These are phyloP conservation scores for Ogataea methanolica DNA, from an alignment of 805 yeast genomes.

Conservation along the genomic window DNA sequence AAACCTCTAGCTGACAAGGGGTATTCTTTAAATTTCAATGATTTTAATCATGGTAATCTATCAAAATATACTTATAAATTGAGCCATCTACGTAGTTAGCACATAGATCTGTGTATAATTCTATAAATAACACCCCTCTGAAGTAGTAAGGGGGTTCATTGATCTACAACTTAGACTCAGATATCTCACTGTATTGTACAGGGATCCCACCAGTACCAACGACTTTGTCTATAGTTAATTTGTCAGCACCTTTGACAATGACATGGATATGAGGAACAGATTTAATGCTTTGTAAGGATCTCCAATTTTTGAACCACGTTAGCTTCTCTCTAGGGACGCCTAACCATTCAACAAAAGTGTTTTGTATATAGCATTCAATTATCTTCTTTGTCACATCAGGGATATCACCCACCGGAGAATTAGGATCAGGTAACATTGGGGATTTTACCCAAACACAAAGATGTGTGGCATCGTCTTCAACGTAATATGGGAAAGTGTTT, in stretches of 20 bases:
- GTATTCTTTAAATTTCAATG: no score
- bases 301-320: conserved; percentile 71
- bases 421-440: conserved; percentile 46
- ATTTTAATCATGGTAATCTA: no score
- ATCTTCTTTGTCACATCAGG: conserved; percentile 34
- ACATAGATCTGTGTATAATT: no score
- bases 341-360: conserved; percentile 43
- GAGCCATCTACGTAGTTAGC: no score
- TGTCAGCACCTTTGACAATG: conserved; percentile 38
- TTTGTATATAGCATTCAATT: conserved; percentile 41
- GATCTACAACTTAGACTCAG: not conserved
- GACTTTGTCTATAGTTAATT: conserved; percentile 20
- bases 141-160: no score
- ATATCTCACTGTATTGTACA: conserved; percentile 3
- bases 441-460: conserved; percentile 65
- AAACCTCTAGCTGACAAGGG: no score
- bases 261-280: conserved; percentile 70
- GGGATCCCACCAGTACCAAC: conserved; percentile 20
- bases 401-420: conserved; percentile 46
- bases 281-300: conserved; percentile 60
- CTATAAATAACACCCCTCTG: no score
- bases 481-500: conserved; percentile 66
- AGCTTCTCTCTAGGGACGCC: conserved; percentile 36
- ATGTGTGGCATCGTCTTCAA: conserved; percentile 48
- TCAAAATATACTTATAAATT: no score